Conservation (phyloP, 2,329 filamentous ascomycete genomes). For the Blastomyces parvus region DNA sequence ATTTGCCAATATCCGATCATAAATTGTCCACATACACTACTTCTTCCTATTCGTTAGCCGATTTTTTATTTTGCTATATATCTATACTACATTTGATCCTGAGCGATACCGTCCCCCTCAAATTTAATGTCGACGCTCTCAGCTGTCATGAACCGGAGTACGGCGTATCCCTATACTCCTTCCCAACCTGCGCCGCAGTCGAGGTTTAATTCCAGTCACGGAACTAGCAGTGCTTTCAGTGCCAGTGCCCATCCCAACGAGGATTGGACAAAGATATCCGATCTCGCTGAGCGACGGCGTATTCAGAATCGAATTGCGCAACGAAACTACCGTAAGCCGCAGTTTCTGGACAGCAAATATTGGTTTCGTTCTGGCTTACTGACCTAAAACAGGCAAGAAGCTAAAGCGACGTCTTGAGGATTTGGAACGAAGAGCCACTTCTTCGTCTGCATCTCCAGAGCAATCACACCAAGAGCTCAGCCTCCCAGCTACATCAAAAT, state of each 20-base stretch:
- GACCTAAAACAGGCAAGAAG: slow-evolving; percentile 48
- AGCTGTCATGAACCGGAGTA: slow-evolving; percentile 26
- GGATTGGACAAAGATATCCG: slow-evolving; percentile 98
- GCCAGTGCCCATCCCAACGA: slow-evolving; percentile 90
- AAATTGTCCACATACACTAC: background rate
- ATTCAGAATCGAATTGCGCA: slow-evolving; percentile 98
- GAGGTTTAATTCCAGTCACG: slow-evolving; percentile 61
- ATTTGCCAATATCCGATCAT: background rate
- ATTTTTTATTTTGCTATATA: background rate
- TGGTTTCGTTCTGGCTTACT: background rate
- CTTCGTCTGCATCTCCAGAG: slow-evolving; percentile 53
- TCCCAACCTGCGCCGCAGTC: slow-evolving; percentile 26
- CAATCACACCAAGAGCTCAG: slow-evolving; percentile 46
- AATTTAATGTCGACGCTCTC: slow-evolving; percentile 3
- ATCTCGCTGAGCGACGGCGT: slow-evolving; percentile 82
- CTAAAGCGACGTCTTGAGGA: slow-evolving; percentile 59
- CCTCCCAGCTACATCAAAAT: background rate
- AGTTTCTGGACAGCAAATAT: too few relatives aligned
- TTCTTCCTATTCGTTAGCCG: background rate
- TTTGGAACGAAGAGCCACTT: slow-evolving; percentile 52
- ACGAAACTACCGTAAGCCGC: slow-evolving; percentile 79
- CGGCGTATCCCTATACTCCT: slow-evolving; percentile 21
- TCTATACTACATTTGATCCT: background rate
- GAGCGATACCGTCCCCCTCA: background rate
- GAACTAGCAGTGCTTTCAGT: slow-evolving; percentile 89